Evolutionary conservation across 768 basidiomycete genomes (phyloP), one percentile per base, ranked within the genome.

Genomic region (Auricularia sp.): DNA sequence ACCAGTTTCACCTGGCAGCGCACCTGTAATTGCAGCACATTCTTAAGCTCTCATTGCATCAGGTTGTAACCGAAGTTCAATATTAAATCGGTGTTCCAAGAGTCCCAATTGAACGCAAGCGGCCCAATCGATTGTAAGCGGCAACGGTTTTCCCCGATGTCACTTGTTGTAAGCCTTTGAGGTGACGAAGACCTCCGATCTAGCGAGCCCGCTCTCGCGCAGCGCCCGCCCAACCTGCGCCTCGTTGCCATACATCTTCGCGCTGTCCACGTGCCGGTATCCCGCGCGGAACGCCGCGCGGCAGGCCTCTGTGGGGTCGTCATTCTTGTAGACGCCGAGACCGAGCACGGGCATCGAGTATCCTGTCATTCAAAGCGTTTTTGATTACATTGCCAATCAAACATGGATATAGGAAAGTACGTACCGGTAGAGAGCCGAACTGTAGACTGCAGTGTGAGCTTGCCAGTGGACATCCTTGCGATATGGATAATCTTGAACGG

Each of bases 181-280:
- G 89, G 90, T 90, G 69, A 91, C 81, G 74, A 90, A 91, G 39
- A 90, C 67, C 12, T 88, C 81, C n/a, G 76, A 76, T 66, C 88
- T 77, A 0, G 76, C 67, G 10, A 91, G 63, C 2, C 81, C 83
- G 60, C 82, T 84, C 63, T 84, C 64, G 23, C 64, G 62, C 6
- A 72, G 43, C 47, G 68, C 71, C 54, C 68, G 43, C 5, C 71
- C 71, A 18, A 71, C 71, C 58, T 67, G 62, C 14, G 53, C 62
- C 64, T 72, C 71, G 58, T 84, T 65, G 64, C 74, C 76, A 71
- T 91, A 91, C 42, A 78, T 76, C 67, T 87, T 86, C 1, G 90
- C 90, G 0, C 87, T 82, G 72, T 91, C 90, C 53, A 91, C 76
- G 64, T 89, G 90, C 85, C 81, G 77, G 71, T 89, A 90, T n/a